Evolutionary conservation across 345 rosid species (phyloP).

Genomic region (Camelina hispida): DNA sequence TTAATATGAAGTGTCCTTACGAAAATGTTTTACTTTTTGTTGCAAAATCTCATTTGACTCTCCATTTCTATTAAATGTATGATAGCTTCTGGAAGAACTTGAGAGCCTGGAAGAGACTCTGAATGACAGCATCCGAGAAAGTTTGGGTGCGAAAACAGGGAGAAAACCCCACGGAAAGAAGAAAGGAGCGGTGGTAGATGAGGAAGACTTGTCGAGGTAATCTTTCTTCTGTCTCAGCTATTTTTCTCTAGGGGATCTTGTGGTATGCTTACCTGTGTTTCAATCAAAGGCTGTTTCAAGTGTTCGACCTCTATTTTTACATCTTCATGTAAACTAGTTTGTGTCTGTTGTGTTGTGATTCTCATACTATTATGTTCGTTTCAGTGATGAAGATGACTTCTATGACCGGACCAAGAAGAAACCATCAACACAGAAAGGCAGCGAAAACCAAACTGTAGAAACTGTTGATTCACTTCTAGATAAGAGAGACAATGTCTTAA

Average conservation of each 20-base stretch:
- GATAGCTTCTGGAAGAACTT: slow-evolving; percentile 87
- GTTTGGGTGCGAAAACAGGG: slow-evolving; percentile 83
- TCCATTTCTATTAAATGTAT: slow-evolving; percentile 15
- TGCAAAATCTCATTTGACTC: not conserved
- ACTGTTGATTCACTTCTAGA: slow-evolving; percentile 93
- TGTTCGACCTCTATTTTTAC: slow-evolving; percentile 15
- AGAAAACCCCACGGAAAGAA: slow-evolving; percentile 53
- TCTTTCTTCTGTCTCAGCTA: not conserved
- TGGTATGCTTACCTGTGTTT: not conserved
- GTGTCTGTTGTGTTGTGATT: not conserved
- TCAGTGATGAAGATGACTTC: slow-evolving; percentile 94
- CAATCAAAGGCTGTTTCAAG: slow-evolving; percentile 7
- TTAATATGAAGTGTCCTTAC: not conserved
- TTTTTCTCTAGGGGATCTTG: not conserved
- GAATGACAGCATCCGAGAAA: slow-evolving; percentile 92
- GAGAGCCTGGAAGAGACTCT: slow-evolving; percentile 96
- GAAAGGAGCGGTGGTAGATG: slow-evolving; percentile 66
- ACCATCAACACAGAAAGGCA: slow-evolving; percentile 52
- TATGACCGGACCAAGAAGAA: slow-evolving; percentile 95
- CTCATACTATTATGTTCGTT: slow-evolving; percentile 30
- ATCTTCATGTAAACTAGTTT: slow-evolving; percentile 26
- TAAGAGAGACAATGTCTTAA: slow-evolving; percentile 71
- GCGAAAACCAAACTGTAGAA: slow-evolving; percentile 70
- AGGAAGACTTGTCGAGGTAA: slow-evolving; percentile 73
- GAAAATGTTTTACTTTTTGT: not conserved